phyloP scores from a whole-genome alignment of 2,329 filamentous ascomycete genomes.

The Xylariaceae sp. region DNA sequence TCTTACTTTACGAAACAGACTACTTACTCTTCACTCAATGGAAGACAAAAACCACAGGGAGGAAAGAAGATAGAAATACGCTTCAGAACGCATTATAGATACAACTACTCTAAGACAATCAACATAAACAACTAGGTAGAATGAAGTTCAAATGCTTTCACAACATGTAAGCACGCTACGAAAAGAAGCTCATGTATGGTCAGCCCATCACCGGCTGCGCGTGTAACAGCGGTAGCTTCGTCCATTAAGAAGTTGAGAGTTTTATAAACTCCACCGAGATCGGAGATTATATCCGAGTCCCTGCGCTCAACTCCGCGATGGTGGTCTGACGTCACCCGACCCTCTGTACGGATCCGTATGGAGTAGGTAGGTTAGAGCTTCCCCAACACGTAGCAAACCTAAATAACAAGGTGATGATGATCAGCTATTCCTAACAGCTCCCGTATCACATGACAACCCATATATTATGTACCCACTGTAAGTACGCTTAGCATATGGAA shows the following conservation, averaged over 20 bases:
- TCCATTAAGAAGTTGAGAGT: conserved; percentile 3
- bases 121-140: not conserved
- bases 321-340: too few relatives aligned
- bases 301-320: not conserved
- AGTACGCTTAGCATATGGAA: too few relatives aligned
- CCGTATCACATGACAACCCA: too few relatives aligned
- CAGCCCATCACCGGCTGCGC: not conserved
- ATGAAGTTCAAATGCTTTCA: not conserved
- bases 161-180: conserved; percentile 1
- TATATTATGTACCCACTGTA: too few relatives aligned
- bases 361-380: too few relatives aligned
- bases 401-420: too few relatives aligned
- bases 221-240: conserved; percentile 5
- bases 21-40: conserved; percentile 1
- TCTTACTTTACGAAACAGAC: not conserved
- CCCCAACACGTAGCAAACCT: too few relatives aligned
- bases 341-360: too few relatives aligned
- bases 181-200: not conserved
- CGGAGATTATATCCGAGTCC: conserved; percentile 9
- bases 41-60: conserved; percentile 11
- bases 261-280: conserved; percentile 15
- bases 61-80: conserved; percentile 3
- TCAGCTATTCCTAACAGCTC: too few relatives aligned
- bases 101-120: not conserved
- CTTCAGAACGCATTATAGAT: conserved; percentile 10